Evolutionary conservation across 768 basidiomycete species (phyloP).

Genomic region (Macrolepiota albuminosa): DNA sequence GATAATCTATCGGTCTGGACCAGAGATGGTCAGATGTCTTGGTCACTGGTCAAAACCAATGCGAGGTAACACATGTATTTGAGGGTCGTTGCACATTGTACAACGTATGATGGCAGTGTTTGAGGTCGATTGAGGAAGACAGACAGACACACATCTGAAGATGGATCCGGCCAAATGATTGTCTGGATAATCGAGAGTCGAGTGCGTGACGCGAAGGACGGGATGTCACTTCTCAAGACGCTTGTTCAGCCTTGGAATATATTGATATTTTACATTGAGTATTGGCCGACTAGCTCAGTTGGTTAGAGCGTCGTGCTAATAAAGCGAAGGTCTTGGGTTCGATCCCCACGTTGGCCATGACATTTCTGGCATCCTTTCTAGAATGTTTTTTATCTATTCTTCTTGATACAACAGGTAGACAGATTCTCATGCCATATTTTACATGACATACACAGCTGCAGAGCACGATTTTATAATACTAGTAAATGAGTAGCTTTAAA

Average conservation of each 20-base stretch:
- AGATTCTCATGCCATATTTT: too few relatives aligned
- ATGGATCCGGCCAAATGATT: neutral
- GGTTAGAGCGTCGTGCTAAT: constrained; percentile 94
- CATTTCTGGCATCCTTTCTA: too few relatives aligned
- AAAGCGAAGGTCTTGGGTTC: constrained; percentile 82
- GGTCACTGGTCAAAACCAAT: neutral
- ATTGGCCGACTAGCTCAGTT: constrained; percentile 88
- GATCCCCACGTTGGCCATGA: constrained; percentile 70
- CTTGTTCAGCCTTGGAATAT: too few relatives aligned
- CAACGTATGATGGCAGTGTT: neutral
- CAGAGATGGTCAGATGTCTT: neutral
- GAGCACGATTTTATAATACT: too few relatives aligned
- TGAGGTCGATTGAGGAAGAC: neutral
- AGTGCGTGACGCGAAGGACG: too few relatives aligned
- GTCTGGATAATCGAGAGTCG: too few relatives aligned
- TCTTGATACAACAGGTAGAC: too few relatives aligned
- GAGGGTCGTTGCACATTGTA: neutral
- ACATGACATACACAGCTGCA: too few relatives aligned
- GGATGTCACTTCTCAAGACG: too few relatives aligned
- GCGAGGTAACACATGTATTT: neutral
- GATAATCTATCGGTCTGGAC: neutral
- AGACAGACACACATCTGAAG: neutral
- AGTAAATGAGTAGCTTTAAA: too few relatives aligned
- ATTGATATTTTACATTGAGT: too few relatives aligned
- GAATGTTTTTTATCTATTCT: too few relatives aligned